phyloP scores from a whole-genome alignment of 2,329 filamentous ascomycete species.

The Fragosphaeria purpurea region DNA sequence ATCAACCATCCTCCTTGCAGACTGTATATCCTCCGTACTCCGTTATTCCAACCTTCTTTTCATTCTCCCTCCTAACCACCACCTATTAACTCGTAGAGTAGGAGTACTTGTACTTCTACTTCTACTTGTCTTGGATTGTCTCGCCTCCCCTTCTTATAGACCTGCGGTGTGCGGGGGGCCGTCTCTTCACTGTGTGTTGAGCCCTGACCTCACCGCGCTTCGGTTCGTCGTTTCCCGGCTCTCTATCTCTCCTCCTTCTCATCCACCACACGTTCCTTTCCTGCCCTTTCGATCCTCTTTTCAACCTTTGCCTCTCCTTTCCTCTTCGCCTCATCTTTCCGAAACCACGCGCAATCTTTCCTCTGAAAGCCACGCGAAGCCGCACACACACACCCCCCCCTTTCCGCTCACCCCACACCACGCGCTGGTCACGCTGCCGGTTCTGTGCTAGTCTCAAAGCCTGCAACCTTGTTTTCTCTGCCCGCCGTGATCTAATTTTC shows the following conservation, averaged over 20 bases:
- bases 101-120: too few relatives aligned
- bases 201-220: neutral
- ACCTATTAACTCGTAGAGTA: too few relatives aligned
- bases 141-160: neutral
- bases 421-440: conserved; percentile 7
- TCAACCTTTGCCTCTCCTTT: neutral
- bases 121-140: too few relatives aligned
- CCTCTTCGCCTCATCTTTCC: neutral
- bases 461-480: neutral
- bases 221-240: neutral
- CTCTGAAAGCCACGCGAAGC: too few relatives aligned
- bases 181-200: neutral
- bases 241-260: neutral
- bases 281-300: neutral
- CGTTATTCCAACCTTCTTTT: too few relatives aligned
- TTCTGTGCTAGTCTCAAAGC: conserved; percentile 5
- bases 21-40: too few relatives aligned
- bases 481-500: too few relatives aligned
- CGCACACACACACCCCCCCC: neutral
- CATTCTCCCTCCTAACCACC: too few relatives aligned
- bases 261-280: neutral
- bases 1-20: too few relatives aligned
- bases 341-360: too few relatives aligned
- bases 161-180: conserved; percentile 10
- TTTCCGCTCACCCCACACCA: conserved; percentile 1